A percentile compares a stretch with the other conserved stretches of the same genome.
These are phyloP conservation scores for Aspergillus awamori DNA, from an alignment of 2,329 filamentous ascomycete genomes.

Conservation along the genomic window DNA sequence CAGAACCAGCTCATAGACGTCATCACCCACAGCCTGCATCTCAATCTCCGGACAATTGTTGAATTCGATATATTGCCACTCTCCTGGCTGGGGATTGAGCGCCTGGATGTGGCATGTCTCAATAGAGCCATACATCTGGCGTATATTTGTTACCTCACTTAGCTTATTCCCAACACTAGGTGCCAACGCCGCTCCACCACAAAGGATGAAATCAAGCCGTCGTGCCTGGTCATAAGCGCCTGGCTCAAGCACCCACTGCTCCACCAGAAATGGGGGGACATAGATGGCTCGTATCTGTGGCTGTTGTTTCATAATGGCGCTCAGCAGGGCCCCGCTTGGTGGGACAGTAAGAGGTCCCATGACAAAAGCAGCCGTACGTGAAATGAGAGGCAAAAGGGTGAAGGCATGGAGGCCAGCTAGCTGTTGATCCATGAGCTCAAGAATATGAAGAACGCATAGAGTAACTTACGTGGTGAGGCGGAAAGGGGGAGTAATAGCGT, in stretches of 20 bases:
- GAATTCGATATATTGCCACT: conserved; percentile 1
- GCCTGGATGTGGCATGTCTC: not conserved
- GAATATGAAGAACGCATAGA: not conserved
- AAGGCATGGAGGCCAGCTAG: not conserved
- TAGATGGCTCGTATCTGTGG: conserved; percentile 1
- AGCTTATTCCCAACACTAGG: conserved; percentile 1
- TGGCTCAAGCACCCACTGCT: not conserved
- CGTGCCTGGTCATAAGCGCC: not conserved
- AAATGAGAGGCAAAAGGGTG: not conserved
- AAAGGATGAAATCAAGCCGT: not conserved
- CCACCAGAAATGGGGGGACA: not conserved
- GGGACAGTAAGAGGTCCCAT: not conserved
- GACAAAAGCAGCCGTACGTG: not conserved
- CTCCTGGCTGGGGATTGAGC: not conserved
- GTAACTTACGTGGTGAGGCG: not conserved
- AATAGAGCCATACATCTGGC: conserved; percentile 1
- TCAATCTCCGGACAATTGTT: not conserved
- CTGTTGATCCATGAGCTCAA: not conserved
- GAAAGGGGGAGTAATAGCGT: not conserved
- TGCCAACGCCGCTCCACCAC: not conserved
- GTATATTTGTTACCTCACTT: not conserved
- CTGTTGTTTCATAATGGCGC: not conserved
- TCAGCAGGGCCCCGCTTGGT: not conserved
- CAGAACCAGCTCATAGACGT: not conserved
- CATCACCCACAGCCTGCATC: conserved; percentile 2